Base-by-base conservation (phyloP, 495 filamentous ascomycete species). In the Aspergillus campestris region DNA sequence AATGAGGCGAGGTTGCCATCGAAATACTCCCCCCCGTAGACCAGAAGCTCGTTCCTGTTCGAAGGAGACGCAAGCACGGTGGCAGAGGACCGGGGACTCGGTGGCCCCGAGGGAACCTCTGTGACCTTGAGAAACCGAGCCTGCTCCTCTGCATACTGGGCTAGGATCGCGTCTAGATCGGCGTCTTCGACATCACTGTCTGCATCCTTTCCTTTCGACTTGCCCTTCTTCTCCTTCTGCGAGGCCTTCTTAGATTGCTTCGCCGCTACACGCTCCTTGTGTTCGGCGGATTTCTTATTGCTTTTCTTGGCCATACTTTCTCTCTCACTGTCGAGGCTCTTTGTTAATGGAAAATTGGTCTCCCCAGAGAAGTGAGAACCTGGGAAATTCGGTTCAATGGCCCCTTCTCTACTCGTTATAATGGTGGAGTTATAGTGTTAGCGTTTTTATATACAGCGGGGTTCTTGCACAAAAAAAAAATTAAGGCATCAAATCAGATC, bases 121-220 rank as follows among this genome's bases (percentile, higher is more conserved):
- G 91, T 95, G 56, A 98, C 79, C 70, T 95, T 95, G 50, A 91
- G 78, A 56, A 92, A 95, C 54, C 84, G 82, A 45, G 92, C 90
- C 70, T 98, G 92, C 66, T 89, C 66, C 47, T 73, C 71, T 15
- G 73, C 71, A 59, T 95, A 97, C 65, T 92, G 87, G 12, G 88
- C 89, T 9, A 97, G 81, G n/a, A 98, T 88, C n/a, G 83, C 80
- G 62, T 98, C 92, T 34, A 98, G 71, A 66, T 98, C 92, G n/a
- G 90, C 80, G 53, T 95, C 89, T 67, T 95, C 89, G 32, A 71
- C 85, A 58, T 92, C 86, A 60, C 84, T 89, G 57, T 88, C 86
- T 18, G 78, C 82, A 53, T 76, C 71, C 31, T 59, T 58, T 55
- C 69, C 67, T 52, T 77, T 77, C 29, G 69, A 62, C 65, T 84